Conservation (phyloP, 2,329 filamentous ascomycete species). For the Rhynchosporium graminicola region DNA sequence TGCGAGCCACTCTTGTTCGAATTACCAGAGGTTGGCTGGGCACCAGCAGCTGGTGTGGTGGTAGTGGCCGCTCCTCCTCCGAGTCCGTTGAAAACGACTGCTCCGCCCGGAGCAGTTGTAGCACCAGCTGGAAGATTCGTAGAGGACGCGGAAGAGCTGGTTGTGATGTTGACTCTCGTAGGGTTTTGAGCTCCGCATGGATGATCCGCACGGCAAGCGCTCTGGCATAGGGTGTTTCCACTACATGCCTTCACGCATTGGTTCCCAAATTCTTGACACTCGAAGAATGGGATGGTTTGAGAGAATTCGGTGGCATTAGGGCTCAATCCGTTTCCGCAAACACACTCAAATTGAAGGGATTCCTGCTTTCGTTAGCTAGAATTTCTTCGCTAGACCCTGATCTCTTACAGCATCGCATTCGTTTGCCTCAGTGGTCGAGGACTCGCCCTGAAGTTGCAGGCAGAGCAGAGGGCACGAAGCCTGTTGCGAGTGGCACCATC, state of each 20-base stretch:
- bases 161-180: constrained; percentile 57
- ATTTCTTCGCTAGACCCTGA: neutral
- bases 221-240: constrained; percentile 58
- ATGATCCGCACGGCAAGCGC: constrained; percentile 62
- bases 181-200: constrained; percentile 73
- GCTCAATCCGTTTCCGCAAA: constrained; percentile 65
- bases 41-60: constrained; percentile 27
- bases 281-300: constrained; percentile 75
- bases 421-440: constrained; percentile 56
- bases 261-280: constrained; percentile 70
- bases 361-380: constrained; percentile 43
- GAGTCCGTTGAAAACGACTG: constrained; percentile 47
- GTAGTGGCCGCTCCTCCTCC: constrained; percentile 41
- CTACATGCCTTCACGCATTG: constrained; percentile 65
- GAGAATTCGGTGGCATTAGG: constrained; percentile 79
- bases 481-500: constrained; percentile 66
- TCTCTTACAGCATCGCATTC: constrained; percentile 64
- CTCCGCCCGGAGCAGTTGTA: constrained; percentile 31
- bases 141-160: constrained; percentile 38
- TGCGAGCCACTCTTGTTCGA: constrained; percentile 40
- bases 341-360: constrained; percentile 67
- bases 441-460: constrained; percentile 54
- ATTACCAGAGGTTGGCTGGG: constrained; percentile 22
- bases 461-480: constrained; percentile 73
- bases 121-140: constrained; percentile 45